A percentile compares a stretch with the other conserved stretches of the same genome.
Conservation (phyloP, 1,139 yeast genomes). For the Martiniozyma asiatica region DNA sequence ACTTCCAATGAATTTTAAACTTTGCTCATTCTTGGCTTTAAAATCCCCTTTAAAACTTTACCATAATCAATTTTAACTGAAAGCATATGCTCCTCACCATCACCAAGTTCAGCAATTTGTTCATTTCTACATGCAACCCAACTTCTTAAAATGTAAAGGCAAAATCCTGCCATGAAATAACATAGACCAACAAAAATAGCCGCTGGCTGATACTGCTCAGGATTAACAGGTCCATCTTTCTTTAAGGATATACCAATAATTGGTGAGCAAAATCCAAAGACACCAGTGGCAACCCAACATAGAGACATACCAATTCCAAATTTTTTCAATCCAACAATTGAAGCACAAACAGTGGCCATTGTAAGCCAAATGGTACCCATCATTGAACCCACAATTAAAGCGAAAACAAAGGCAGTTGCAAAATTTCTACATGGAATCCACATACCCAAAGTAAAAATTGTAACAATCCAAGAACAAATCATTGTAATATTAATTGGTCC, state of each 20-base stretch:
- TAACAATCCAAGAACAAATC: slow-evolving; percentile 24
- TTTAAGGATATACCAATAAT: slow-evolving; percentile 40
- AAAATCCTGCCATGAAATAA: slow-evolving; percentile 31
- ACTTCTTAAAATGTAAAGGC: slow-evolving; percentile 33
- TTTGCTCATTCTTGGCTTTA: slow-evolving; percentile 1
- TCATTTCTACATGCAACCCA: slow-evolving; percentile 36
- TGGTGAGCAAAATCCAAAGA: slow-evolving; percentile 38
- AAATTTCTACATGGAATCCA: slow-evolving; percentile 53
- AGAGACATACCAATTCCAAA: slow-evolving; percentile 37
- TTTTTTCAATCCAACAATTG: slow-evolving; percentile 36
- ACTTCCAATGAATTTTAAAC: too few species aligned
- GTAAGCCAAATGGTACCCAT: slow-evolving; percentile 40
- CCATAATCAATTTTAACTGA: slow-evolving; percentile 1
- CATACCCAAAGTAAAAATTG: slow-evolving; percentile 34
- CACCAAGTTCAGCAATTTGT: slow-evolving; percentile 15
- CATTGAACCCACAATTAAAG: slow-evolving; percentile 33
- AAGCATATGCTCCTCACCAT: slow-evolving; percentile 8
- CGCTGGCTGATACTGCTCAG: slow-evolving; percentile 36
- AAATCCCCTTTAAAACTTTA: background rate
- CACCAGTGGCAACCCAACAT: slow-evolving; percentile 35
- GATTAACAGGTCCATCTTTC: slow-evolving; percentile 22
- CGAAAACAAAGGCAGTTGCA: slow-evolving; percentile 38
- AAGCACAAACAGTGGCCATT: slow-evolving; percentile 25
- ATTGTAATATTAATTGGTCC: slow-evolving; percentile 31
- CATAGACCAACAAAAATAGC: slow-evolving; percentile 42